These are phyloP conservation scores for Microdochium bolleyi DNA, from an alignment of 2,329 filamentous ascomycete genomes.

Conservation along the genomic window DNA sequence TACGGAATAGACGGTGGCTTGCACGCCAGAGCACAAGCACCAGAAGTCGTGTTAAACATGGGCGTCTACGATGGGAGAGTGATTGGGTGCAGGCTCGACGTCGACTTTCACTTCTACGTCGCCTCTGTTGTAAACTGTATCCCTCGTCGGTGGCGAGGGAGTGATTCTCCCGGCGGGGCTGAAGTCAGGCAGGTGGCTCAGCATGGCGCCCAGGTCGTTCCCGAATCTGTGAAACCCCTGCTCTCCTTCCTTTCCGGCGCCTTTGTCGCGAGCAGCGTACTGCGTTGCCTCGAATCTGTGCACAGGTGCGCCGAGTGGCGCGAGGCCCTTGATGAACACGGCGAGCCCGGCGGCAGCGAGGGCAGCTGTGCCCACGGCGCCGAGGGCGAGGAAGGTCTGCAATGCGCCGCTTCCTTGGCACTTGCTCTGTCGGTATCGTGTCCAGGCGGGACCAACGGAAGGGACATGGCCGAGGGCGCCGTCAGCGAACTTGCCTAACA, in stretches of 20 bases:
- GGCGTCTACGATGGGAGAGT: too few relatives aligned
- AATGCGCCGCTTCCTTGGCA: constrained; percentile 16
- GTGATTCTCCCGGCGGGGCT: not conserved
- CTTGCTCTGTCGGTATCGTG: constrained; percentile 11
- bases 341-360: constrained; percentile 25
- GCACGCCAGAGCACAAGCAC: too few relatives aligned
- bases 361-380: constrained; percentile 20
- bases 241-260: constrained; percentile 3
- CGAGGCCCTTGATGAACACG: constrained; percentile 25
- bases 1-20: too few relatives aligned
- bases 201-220: constrained; percentile 35
- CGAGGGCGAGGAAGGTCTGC: constrained; percentile 24
- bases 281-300: constrained; percentile 32
- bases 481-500: constrained; percentile 18
- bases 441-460: constrained; percentile 22
- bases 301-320: constrained; percentile 34
- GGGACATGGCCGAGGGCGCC: constrained; percentile 21
- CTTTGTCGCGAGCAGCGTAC: not conserved
- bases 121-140: constrained; percentile 6
- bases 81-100: constrained; percentile 2
- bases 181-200: constrained; percentile 19
- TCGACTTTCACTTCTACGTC: constrained; percentile 2
- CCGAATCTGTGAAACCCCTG: constrained; percentile 30
- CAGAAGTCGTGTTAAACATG: too few relatives aligned
- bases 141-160: not conserved